phyloP scores from a whole-genome alignment of 805 yeast genomes.

The Yamadazyma ubonensis region DNA sequence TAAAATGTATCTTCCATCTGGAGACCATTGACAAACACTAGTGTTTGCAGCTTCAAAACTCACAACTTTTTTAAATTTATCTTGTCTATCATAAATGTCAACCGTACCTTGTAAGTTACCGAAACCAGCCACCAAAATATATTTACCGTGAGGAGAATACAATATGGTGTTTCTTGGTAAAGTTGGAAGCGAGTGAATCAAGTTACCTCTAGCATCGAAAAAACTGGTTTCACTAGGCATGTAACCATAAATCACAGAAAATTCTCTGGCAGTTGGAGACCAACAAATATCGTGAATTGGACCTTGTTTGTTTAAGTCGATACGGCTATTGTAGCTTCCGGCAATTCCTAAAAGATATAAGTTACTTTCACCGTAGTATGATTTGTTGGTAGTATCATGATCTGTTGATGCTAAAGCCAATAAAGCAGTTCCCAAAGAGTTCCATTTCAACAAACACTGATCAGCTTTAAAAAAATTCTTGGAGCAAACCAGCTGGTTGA shows the following conservation, averaged over 20 bases:
- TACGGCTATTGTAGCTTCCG: conserved; percentile 87
- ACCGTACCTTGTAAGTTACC: conserved; percentile 97
- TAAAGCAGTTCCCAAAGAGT: conserved; percentile 88
- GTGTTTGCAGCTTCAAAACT: conserved; percentile 91
- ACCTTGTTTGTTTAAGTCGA: conserved; percentile 85
- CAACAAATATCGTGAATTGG: conserved; percentile 97
- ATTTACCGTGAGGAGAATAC: conserved; percentile 93
- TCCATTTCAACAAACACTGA: conserved; percentile 90
- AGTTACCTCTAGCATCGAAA: conserved; percentile 91
- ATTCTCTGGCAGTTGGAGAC: conserved; percentile 95
- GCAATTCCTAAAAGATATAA: conserved; percentile 88
- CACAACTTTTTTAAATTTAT: conserved; percentile 74
- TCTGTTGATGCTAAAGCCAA: conserved; percentile 93
- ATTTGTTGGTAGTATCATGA: conserved; percentile 89
- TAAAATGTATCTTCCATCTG: conserved; percentile 88
- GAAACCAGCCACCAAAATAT: conserved; percentile 91
- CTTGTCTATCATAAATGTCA: conserved; percentile 89
- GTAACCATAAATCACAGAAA: conserved; percentile 95
- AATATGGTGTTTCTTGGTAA: conserved; percentile 86
- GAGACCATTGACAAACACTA: conserved; percentile 96
- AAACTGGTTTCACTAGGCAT: conserved; percentile 97
- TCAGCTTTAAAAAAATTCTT: conserved; percentile 96
- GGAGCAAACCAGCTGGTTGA: conserved; percentile 73
- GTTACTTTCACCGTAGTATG: conserved; percentile 95
- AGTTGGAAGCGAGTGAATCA: conserved; percentile 77